Percentiles rank a stretch among this genome's conserved stretches.
These are phyloP conservation scores for Mychonastes homosphaera DNA, from an alignment of 139 green algal species.

Conservation along the genomic window DNA sequence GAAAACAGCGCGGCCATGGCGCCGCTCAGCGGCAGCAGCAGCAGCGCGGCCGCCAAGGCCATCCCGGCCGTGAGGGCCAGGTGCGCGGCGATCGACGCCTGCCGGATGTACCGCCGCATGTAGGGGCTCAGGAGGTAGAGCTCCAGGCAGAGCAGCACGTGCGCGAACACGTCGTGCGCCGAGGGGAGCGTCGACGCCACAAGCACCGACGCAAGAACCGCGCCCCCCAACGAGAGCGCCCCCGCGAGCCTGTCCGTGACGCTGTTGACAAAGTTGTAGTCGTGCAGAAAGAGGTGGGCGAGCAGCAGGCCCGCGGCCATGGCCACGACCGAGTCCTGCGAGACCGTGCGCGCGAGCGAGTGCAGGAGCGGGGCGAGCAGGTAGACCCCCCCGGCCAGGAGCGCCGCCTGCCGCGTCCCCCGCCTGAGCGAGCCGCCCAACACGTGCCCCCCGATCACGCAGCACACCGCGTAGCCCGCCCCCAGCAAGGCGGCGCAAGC, in stretches of 20 bases:
- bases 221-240: conserved; percentile 58
- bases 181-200: conserved; percentile 56
- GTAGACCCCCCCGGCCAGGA: conserved; percentile 51
- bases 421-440: conserved; percentile 16
- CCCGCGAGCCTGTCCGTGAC: conserved; percentile 48
- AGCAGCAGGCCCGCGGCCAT: conserved; percentile 41
- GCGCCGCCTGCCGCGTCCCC: conserved; percentile 26
- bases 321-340: conserved; percentile 68
- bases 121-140: conserved; percentile 71
- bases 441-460: background rate
- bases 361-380: conserved; percentile 61
- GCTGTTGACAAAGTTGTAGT: conserved; percentile 72
- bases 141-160: conserved; percentile 71
- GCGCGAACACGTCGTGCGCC: conserved; percentile 45
- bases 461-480: conserved; percentile 11
- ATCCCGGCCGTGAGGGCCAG: conserved; percentile 25
- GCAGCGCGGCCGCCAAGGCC: conserved; percentile 11
- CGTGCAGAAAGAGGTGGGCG: conserved; percentile 70
- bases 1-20: conserved; percentile 17
- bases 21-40: conserved; percentile 27
- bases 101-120: conserved; percentile 44
- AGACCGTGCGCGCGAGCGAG: conserved; percentile 63
- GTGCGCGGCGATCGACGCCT: conserved; percentile 22
- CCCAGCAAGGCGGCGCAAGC: conserved; percentile 16
- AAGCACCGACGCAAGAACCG: conserved; percentile 62